Conservation (phyloP, 1,139 yeast species). For the Taphrina pruni region DNA sequence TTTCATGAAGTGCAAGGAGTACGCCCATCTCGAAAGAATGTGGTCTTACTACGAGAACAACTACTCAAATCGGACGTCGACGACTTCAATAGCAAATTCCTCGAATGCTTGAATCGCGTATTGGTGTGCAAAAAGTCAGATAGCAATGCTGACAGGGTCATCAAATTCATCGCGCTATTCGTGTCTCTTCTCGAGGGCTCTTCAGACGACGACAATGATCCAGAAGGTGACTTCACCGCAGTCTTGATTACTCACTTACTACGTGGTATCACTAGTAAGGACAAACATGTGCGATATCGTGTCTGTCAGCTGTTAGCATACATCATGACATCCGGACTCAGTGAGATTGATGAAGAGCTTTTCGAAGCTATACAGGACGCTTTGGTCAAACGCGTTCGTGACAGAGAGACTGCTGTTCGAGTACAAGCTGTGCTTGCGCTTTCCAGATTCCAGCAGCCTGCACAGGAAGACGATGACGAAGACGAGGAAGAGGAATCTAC, state of each 20-base stretch:
- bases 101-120: constrained; percentile 52
- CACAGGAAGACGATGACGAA: constrained; percentile 52
- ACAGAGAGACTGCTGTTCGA: constrained; percentile 79
- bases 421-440: constrained; percentile 82
- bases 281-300: constrained; percentile 77
- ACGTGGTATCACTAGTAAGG: constrained; percentile 77
- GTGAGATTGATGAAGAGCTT: constrained; percentile 76
- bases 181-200: constrained; percentile 43
- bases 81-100: constrained; percentile 21
- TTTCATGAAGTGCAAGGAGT: constrained; percentile 26
- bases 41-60: constrained; percentile 26
- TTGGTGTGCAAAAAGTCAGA: constrained; percentile 75
- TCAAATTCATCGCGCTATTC: constrained; percentile 59
- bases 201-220: constrained; percentile 34
- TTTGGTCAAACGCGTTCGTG: constrained; percentile 69
- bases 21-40: constrained; percentile 34
- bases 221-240: constrained; percentile 59
- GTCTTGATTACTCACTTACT: constrained; percentile 68
- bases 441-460: constrained; percentile 74
- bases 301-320: constrained; percentile 79
- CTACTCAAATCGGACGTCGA: constrained; percentile 6
- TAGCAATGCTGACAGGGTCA: constrained; percentile 74
- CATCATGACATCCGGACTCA: constrained; percentile 68
- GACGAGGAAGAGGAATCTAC: constrained; percentile 55
- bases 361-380: constrained; percentile 68